A percentile compares a stretch with the other conserved stretches of the same genome.
Evolutionary conservation across 2,329 filamentous ascomycete species (phyloP).

Genomic region (Endothia cerciana): DNA sequence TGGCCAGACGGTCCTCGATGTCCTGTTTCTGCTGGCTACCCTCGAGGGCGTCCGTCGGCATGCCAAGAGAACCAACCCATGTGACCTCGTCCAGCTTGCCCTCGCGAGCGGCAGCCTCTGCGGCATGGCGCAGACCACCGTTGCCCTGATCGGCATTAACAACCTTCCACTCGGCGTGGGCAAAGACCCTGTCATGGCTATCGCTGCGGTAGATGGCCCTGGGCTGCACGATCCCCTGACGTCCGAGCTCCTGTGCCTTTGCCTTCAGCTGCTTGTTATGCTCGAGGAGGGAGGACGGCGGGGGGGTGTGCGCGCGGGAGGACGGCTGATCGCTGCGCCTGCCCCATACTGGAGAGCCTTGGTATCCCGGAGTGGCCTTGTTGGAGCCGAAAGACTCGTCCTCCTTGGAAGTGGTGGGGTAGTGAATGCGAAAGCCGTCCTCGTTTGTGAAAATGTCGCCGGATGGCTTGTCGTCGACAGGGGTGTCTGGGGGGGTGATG

Average conservation of each 20-base stretch:
- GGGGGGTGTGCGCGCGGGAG: constrained; percentile 68
- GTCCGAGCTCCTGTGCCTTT: constrained; percentile 61
- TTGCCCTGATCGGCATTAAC: constrained; percentile 90
- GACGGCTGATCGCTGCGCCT: constrained; percentile 75
- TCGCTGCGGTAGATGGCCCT: constrained; percentile 57
- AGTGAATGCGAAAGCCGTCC: constrained; percentile 61
- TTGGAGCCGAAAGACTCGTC: constrained; percentile 44
- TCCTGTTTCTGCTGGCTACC: constrained; percentile 76
- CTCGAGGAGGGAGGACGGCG: constrained; percentile 77
- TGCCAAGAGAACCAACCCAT: constrained; percentile 92
- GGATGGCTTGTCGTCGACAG: constrained; percentile 48
- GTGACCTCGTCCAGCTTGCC: constrained; percentile 74
- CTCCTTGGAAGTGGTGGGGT: constrained; percentile 44
- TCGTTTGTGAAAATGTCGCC: constrained; percentile 61
- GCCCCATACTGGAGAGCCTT: constrained; percentile 78
- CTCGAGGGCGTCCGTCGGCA: constrained; percentile 86
- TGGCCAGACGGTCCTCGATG: constrained; percentile 80
- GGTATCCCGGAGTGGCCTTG: constrained; percentile 66
- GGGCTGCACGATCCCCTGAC: constrained; percentile 62
- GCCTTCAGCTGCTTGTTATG: constrained; percentile 58
- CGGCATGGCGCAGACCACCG: constrained; percentile 86
- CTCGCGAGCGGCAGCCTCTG: constrained; percentile 74
- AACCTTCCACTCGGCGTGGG: constrained; percentile 80
- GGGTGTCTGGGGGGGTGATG: constrained; percentile 61
- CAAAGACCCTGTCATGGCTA: constrained; percentile 71